phyloP scores from a whole-genome alignment of 768 basidiomycete species.

The Tricholoma hemisulphureum region DNA sequence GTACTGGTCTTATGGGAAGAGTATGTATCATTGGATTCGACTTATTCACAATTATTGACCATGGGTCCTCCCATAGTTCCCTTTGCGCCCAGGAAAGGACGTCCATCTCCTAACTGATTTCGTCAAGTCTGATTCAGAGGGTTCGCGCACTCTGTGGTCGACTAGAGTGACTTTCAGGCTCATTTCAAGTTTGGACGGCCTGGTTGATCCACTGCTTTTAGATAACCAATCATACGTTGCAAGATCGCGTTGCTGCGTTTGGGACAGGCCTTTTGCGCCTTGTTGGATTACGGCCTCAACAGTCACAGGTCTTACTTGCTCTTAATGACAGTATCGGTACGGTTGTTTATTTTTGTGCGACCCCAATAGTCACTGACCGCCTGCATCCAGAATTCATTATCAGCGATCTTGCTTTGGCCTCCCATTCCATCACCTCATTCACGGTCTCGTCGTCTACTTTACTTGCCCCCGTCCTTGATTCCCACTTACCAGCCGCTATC shows the following conservation, averaged over 20 bases:
- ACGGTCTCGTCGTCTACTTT: conserved; percentile 61
- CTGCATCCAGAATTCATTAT: conserved; percentile 65
- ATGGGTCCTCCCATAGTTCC: conserved; percentile 52
- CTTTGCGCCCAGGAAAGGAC: conserved; percentile 69
- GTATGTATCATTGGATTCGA: conserved; percentile 40
- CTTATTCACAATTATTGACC: conserved; percentile 11
- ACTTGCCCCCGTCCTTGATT: conserved; percentile 63
- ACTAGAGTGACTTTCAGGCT: conserved; percentile 51
- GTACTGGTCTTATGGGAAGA: conserved; percentile 78
- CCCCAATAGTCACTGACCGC: not conserved
- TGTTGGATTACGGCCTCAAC: conserved; percentile 51
- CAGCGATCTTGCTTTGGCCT: conserved; percentile 74
- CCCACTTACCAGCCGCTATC: conserved; percentile 69
- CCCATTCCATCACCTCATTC: conserved; percentile 64
- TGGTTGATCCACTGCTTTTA: conserved; percentile 26
- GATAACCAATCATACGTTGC: conserved; percentile 74
- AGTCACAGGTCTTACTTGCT: conserved; percentile 71
- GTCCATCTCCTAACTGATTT: conserved; percentile 65
- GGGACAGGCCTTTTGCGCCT: conserved; percentile 69
- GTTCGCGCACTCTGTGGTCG: conserved; percentile 74
- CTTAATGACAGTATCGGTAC: conserved; percentile 78
- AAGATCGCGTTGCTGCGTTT: conserved; percentile 68
- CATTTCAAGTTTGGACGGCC: not conserved
- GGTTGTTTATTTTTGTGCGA: conserved; percentile 13
- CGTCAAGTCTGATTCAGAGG: conserved; percentile 63